These are phyloP conservation scores for Carallia pectinifolia DNA, from an alignment of 345 rosid genomes.

Conservation along the genomic window DNA sequence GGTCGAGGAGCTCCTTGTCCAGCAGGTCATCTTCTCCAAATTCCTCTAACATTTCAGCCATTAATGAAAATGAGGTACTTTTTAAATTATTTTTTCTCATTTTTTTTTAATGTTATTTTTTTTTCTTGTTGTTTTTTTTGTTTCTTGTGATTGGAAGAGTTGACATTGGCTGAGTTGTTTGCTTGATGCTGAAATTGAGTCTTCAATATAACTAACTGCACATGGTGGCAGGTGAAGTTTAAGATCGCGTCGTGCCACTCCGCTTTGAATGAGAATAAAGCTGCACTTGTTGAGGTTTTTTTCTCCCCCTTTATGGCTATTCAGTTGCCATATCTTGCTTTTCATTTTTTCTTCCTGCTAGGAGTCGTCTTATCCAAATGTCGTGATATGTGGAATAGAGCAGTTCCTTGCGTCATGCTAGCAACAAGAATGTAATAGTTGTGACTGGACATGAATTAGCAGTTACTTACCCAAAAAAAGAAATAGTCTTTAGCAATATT, in stretches of 20 bases:
- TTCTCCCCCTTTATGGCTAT: not conserved
- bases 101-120: not conserved
- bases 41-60: slow-evolving; percentile 57
- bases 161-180: not conserved
- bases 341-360: not conserved
- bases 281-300: slow-evolving; percentile 82
- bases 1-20: slow-evolving; percentile 68
- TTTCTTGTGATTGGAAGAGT: not conserved
- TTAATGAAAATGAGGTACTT: slow-evolving; percentile 86
- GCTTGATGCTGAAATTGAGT: not conserved
- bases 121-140: not conserved
- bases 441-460: not conserved
- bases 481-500: not conserved
- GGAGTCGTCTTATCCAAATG: not conserved
- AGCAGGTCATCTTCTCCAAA: slow-evolving; percentile 75
- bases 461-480: not conserved
- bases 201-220: not conserved
- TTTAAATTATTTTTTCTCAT: slow-evolving; percentile 4
- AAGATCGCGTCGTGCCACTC: slow-evolving; percentile 91
- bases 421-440: not conserved
- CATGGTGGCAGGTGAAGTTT: slow-evolving; percentile 67
- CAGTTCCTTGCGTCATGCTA: too few species aligned
- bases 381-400: too few species aligned
- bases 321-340: slow-evolving; percentile 2
- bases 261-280: slow-evolving; percentile 66